Evolutionary conservation across 768 basidiomycete species (phyloP).

Genomic region (Cystofilobasidium capitatum): DNA sequence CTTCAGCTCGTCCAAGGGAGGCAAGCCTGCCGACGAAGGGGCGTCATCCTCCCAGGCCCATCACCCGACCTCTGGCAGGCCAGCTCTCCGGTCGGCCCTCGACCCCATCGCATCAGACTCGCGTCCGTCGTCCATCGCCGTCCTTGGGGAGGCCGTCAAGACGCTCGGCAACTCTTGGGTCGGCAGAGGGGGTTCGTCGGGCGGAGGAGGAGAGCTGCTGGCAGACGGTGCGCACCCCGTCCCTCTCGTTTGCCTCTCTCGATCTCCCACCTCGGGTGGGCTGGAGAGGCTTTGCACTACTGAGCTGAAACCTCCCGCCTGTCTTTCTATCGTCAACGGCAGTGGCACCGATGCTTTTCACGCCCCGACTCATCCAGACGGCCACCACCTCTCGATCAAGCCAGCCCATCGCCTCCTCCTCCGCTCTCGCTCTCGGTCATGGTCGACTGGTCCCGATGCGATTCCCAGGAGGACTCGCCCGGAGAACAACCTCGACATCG

Average conservation of each 20-base stretch:
- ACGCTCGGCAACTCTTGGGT: conserved; percentile 17
- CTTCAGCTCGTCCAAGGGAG: not conserved
- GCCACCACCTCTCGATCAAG: conserved; percentile 47
- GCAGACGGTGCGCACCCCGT: conserved; percentile 1
- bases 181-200: not conserved
- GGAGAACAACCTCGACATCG: conserved; percentile 34
- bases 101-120: conserved; percentile 23
- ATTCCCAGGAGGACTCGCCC: conserved; percentile 35
- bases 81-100: conserved; percentile 17
- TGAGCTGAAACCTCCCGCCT: not conserved
- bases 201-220: conserved; percentile 3
- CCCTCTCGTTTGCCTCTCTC: not conserved
- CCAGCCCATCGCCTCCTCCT: conserved; percentile 31
- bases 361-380: conserved; percentile 68
- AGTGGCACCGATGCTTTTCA: conserved; percentile 87
- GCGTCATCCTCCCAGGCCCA: too few relatives aligned
- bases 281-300: not conserved
- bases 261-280: not conserved
- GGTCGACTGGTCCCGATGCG: conserved; percentile 62
- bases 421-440: conserved; percentile 62
- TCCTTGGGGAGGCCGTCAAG: conserved; percentile 15
- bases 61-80: not conserved
- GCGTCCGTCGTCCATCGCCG: conserved; percentile 18
- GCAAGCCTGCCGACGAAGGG: not conserved
- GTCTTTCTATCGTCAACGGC: conserved; percentile 14